These are phyloP conservation scores for Spencermartinsiella ligniputridi DNA, from an alignment of 1,139 yeast species.

Conservation along the genomic window DNA sequence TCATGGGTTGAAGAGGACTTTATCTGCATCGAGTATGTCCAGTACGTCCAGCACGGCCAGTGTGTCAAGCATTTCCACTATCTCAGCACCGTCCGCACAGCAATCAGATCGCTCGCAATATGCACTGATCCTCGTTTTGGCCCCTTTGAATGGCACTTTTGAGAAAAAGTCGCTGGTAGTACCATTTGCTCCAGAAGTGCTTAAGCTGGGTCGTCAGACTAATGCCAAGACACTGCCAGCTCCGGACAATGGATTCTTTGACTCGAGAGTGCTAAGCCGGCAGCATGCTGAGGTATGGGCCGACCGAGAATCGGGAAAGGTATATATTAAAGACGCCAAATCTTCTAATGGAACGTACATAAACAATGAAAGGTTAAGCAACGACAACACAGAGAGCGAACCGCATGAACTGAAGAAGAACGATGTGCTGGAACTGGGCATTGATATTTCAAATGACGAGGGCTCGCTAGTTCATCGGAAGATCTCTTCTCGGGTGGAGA, in stretches of 20 bases:
- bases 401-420: conserved; percentile 62
- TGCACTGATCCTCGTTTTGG: conserved; percentile 54
- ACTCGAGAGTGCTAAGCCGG: conserved; percentile 85
- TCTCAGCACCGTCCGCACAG: not conserved
- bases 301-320: conserved; percentile 58
- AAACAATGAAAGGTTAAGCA: conserved; percentile 60
- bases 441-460: conserved; percentile 73
- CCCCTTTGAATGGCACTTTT: conserved; percentile 78
- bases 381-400: conserved; percentile 48
- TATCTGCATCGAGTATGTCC: not conserved
- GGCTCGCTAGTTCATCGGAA: conserved; percentile 66
- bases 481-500: conserved; percentile 75
- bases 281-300: conserved; percentile 91
- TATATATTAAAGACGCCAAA: conserved; percentile 79
- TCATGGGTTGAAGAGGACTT: not conserved
- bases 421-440: conserved; percentile 83
- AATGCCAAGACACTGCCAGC: conserved; percentile 71
- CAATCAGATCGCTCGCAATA: conserved; percentile 31
- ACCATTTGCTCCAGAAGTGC: conserved; percentile 76
- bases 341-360: conserved; percentile 94
- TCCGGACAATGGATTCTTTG: conserved; percentile 86
- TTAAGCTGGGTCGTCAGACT: conserved; percentile 83
- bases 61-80: not conserved
- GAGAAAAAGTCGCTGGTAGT: conserved; percentile 72
- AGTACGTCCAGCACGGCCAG: not conserved